These are phyloP conservation scores for Rhizophagus prolifer DNA, from an alignment of 192 early-diverging fungal species.

Conservation along the genomic window DNA sequence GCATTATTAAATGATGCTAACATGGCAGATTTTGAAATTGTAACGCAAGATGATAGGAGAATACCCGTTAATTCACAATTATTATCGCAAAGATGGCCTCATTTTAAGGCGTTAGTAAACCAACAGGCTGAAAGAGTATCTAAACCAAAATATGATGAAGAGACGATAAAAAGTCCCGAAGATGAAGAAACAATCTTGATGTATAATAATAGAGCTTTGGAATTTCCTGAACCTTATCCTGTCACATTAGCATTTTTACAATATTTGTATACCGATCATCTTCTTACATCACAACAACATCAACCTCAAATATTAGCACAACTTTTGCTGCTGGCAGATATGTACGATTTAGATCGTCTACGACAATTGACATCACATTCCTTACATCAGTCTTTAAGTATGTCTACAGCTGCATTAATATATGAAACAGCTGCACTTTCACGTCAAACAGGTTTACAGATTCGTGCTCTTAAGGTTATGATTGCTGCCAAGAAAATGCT, in stretches of 20 bases:
- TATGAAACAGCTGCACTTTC: conserved; percentile 66
- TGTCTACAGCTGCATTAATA: conserved; percentile 61
- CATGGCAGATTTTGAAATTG: conserved; percentile 58
- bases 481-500: conserved; percentile 56
- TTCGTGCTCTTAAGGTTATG: conserved; percentile 53
- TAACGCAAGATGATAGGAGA: conserved; percentile 51
- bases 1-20: conserved; percentile 54
- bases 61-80: conserved; percentile 60
- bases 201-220: conserved; percentile 42
- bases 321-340: conserved; percentile 58
- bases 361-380: conserved; percentile 56
- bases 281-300: conserved; percentile 63
- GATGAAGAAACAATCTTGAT: conserved; percentile 39
- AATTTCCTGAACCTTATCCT: conserved; percentile 47
- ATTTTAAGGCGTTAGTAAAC: conserved; percentile 48
- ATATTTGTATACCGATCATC: conserved; percentile 65
- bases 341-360: conserved; percentile 56
- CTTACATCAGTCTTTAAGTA: conserved; percentile 61
- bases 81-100: conserved; percentile 56
- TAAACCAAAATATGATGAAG: conserved; percentile 31
- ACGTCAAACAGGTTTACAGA: conserved; percentile 62
- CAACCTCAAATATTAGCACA: conserved; percentile 64
- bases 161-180: conserved; percentile 12
- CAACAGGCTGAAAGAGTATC: conserved; percentile 35
- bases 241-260: conserved; percentile 63